Conservation (phyloP, 129 eudicot genomes). For the Heracleum sosnowskyi region DNA sequence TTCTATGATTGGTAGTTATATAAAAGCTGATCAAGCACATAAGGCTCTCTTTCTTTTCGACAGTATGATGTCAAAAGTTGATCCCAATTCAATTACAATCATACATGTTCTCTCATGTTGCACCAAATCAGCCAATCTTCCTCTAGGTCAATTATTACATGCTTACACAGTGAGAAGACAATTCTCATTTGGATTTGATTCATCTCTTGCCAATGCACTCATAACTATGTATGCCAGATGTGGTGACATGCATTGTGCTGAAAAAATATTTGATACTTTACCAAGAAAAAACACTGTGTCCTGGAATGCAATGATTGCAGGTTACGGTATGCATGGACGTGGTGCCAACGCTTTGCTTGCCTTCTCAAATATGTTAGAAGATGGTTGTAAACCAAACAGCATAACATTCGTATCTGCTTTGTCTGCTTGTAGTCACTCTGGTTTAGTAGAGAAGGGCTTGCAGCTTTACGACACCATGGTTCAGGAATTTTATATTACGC, state of each 20-base stretch:
- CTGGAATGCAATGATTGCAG: background rate
- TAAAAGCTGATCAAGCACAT: background rate
- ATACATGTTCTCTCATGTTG: background rate
- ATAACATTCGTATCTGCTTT: background rate
- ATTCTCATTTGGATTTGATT: background rate
- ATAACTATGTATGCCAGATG: slow-evolving; percentile 4
- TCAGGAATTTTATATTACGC: slow-evolving; percentile 2
- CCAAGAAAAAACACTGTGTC: background rate
- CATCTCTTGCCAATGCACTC: slow-evolving; percentile 2
- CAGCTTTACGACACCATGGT: background rate
- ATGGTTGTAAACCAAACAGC: slow-evolving; percentile 1
- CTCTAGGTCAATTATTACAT: background rate
- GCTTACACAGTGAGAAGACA: background rate
- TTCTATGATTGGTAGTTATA: background rate
- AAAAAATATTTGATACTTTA: slow-evolving; percentile 1
- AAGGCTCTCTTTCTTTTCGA: background rate
- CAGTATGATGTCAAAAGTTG: slow-evolving; percentile 1
- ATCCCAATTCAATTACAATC: background rate
- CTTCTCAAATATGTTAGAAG: slow-evolving; percentile 1
- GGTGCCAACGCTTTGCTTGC: background rate
- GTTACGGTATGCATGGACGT: background rate
- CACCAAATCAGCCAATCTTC: slow-evolving; percentile 1
- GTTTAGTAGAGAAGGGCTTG: background rate
- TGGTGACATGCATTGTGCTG: slow-evolving; percentile 3
- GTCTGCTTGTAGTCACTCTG: slow-evolving; percentile 3